Evolutionary conservation across 2,329 filamentous ascomycete species (phyloP), one percentile per base, ranked within the genome.

Genomic region (Torrubiella hemipterigena): DNA sequence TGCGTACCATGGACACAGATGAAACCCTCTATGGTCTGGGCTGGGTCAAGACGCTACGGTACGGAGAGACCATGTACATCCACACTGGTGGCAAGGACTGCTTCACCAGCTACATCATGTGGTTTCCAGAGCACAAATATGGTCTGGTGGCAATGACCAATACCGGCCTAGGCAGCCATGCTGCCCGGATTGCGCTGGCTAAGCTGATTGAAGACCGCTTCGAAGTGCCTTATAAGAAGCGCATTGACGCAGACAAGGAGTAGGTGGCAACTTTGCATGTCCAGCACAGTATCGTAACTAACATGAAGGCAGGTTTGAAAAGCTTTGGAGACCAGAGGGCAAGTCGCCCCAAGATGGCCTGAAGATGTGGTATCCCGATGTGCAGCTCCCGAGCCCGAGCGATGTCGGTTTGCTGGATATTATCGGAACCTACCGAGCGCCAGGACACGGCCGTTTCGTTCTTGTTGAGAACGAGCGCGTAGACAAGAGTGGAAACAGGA

Each of bases 131-230:
- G 11, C 10, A 20, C n/a, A 25, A 33, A 6, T 33, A 18, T 16
- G 26, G 32, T 5, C 21, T 33, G n/a, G 32, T 29, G 5, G 26
- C 27, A 4, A 24, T 33, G 23, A 24, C 26, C 7, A 33, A 33
- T 18, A 21, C 14, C 5, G 29, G 23, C 15, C 17, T 20, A 10
- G 10, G 23, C n/a, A 17, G 23, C 7, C 12, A 26, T 14, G 4
- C 23, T 17, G 30, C 21, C 13, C 16, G 23, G 15, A 32, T 10
- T 14, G 27, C 21, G 11, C 24, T 32, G 4, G 30, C 30, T 9
- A 16, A 26, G 8, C 20, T 35, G 10, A 29, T 35, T 21, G 33
- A 35, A 10, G 33, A 35, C 14, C 31, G 32, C 16, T 17, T 35
- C 6, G 30, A 22, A 3, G 15, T 35, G 2, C 30, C 30, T 3